Evolutionary conservation across 768 basidiomycete genomes (phyloP).

Genomic region (Cytidiella melzeri): DNA sequence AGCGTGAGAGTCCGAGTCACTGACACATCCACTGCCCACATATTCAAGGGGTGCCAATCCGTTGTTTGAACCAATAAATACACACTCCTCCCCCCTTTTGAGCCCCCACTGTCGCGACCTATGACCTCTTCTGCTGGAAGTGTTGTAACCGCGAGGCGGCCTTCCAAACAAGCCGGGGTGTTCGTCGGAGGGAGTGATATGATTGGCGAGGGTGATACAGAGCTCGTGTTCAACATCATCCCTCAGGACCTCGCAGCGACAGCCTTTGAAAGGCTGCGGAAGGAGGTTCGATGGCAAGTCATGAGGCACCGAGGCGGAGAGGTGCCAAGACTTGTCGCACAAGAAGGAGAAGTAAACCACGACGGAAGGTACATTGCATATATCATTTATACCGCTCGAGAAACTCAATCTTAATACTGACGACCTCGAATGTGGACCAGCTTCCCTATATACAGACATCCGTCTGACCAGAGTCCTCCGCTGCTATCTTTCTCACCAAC

Average conservation of each 20-base stretch:
- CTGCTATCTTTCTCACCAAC: slow-evolving; percentile 63
- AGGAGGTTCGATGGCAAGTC: slow-evolving; percentile 65
- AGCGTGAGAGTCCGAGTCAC: no score
- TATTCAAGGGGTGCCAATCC: no score
- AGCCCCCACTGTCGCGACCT: neutral
- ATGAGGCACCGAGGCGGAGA: slow-evolving; percentile 80
- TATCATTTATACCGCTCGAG: slow-evolving; percentile 14
- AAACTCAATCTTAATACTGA: slow-evolving; percentile 25
- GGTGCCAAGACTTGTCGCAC: slow-evolving; percentile 60
- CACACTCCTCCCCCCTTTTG: neutral
- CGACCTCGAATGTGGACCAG: slow-evolving; percentile 30
- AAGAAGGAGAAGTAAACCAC: slow-evolving; percentile 46
- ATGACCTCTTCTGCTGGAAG: neutral
- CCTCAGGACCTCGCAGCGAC: slow-evolving; percentile 46
- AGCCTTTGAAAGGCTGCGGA: slow-evolving; percentile 51
- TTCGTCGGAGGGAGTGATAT: slow-evolving; percentile 21
- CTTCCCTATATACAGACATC: slow-evolving; percentile 78
- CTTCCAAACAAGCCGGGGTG: neutral
- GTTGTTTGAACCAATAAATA: no score
- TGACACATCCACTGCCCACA: no score
- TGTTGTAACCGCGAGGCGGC: neutral
- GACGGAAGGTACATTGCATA: slow-evolving; percentile 39
- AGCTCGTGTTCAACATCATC: slow-evolving; percentile 51
- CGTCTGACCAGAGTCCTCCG: slow-evolving; percentile 71
- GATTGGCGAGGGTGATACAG: slow-evolving; percentile 66